A percentile compares a stretch with the other conserved stretches of the same genome.
These are phyloP conservation scores for Plasmopara viticola DNA, from an alignment of 352 stramenopile species.

Conservation along the genomic window DNA sequence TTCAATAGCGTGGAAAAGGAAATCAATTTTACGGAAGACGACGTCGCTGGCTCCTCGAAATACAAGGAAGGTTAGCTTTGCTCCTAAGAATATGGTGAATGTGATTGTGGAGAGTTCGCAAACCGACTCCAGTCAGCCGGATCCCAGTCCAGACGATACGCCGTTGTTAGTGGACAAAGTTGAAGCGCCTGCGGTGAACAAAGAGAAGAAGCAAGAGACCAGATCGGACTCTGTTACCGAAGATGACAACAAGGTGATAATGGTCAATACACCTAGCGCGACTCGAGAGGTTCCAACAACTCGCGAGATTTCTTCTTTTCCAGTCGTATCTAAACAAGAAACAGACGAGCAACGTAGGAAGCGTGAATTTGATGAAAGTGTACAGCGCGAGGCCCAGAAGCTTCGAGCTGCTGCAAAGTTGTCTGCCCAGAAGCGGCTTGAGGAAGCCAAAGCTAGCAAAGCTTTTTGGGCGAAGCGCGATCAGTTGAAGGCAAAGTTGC, in stretches of 20 bases:
- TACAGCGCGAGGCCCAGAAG: slow-evolving; percentile 55
- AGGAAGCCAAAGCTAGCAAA: slow-evolving; percentile 66
- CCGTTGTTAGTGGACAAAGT: not conserved
- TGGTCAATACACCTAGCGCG: slow-evolving; percentile 5
- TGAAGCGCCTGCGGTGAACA: slow-evolving; percentile 9
- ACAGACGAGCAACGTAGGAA: slow-evolving; percentile 38
- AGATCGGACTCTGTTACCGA: slow-evolving; percentile 8
- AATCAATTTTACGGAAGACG: slow-evolving; percentile 30
- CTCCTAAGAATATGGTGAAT: slow-evolving; percentile 19
- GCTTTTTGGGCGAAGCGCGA: slow-evolving; percentile 59
- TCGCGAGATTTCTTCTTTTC: slow-evolving; percentile 1
- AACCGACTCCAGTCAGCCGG: slow-evolving; percentile 18
- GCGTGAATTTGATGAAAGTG: slow-evolving; percentile 52
- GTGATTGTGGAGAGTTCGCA: slow-evolving; percentile 24
- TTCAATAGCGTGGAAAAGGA: slow-evolving; percentile 20
- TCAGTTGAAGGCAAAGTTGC: slow-evolving; percentile 35
- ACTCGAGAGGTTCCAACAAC: not conserved
- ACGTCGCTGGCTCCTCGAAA: slow-evolving; percentile 16
- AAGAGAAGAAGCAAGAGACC: not conserved
- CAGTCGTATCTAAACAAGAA: slow-evolving; percentile 7
- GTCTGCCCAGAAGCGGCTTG: slow-evolving; percentile 67
- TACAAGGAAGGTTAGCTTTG: slow-evolving; percentile 29
- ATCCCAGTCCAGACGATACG: slow-evolving; percentile 18
- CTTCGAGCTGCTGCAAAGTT: slow-evolving; percentile 58
- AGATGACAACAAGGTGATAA: slow-evolving; percentile 5